Evolutionary conservation across 192 early-diverging fungal genomes (phyloP).

Genomic region (Mortierella alpina): DNA sequence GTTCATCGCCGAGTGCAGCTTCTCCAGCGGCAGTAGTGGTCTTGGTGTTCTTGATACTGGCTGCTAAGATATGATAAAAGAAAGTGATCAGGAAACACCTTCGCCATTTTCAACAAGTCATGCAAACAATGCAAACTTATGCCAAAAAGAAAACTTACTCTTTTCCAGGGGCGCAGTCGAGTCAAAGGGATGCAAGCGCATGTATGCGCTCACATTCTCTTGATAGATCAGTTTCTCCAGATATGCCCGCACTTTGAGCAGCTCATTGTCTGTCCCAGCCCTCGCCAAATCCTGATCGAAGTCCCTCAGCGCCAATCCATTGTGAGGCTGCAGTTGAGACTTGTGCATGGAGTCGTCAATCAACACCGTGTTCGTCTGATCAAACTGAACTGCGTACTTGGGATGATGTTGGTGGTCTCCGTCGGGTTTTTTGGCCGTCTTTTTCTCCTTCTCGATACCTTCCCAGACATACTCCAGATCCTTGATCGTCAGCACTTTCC

Average conservation of each 20-base stretch:
- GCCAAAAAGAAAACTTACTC: slow-evolving; percentile 1
- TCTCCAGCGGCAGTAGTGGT: background rate
- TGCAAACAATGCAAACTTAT: background rate
- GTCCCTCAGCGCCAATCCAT: slow-evolving; percentile 54
- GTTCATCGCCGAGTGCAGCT: background rate
- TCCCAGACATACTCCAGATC: slow-evolving; percentile 71
- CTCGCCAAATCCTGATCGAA: slow-evolving; percentile 31
- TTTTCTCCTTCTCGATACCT: slow-evolving; percentile 37
- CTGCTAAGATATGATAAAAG: background rate
- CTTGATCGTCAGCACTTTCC: slow-evolving; percentile 66
- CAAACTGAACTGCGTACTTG: slow-evolving; percentile 8
- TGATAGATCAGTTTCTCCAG: slow-evolving; percentile 53
- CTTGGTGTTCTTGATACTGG: background rate
- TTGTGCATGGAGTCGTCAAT: slow-evolving; percentile 65
- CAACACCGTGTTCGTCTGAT: slow-evolving; percentile 64
- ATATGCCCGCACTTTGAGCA: slow-evolving; percentile 55
- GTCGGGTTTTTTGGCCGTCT: background rate
- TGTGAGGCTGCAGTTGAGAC: slow-evolving; percentile 62
- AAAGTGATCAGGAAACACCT: background rate
- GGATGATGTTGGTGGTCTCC: background rate
- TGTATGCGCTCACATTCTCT: slow-evolving; percentile 61
- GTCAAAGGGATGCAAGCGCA: slow-evolving; percentile 57
- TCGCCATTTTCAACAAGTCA: background rate
- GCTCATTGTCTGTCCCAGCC: slow-evolving; percentile 55
- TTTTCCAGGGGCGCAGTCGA: slow-evolving; percentile 1